These are phyloP conservation scores for Voacanga thouarsii DNA, from an alignment of 257 asterid genomes.

Conservation along the genomic window DNA sequence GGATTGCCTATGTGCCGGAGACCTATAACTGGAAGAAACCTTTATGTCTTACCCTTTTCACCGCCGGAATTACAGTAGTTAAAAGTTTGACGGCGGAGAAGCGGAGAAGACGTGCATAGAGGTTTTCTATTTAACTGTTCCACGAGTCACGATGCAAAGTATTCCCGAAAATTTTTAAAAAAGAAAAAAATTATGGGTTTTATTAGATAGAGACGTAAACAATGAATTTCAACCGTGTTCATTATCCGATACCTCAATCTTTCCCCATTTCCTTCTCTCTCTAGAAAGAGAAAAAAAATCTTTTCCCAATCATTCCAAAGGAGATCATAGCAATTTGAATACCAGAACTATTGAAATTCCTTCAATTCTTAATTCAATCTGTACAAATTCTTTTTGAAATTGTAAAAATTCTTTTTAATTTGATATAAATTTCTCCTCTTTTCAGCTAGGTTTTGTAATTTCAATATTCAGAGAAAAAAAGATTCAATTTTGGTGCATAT, in stretches of 20 bases:
- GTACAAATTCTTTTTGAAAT: slow-evolving; percentile 32
- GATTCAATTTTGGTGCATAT: background rate
- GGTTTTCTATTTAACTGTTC: background rate
- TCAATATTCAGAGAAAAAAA: background rate
- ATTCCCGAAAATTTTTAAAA: no score
- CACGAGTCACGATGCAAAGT: no score
- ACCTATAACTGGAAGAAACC: no score
- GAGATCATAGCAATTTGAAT: slow-evolving; percentile 30
- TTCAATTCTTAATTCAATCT: slow-evolving; percentile 35
- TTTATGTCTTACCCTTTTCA: no score
- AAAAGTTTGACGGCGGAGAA: no score
- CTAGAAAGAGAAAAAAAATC: slow-evolving; percentile 1
- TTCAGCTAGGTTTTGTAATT: background rate
- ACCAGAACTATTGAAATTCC: background rate
- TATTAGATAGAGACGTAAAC: slow-evolving; percentile 47
- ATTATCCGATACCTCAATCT: slow-evolving; percentile 39
- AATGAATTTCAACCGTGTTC: slow-evolving; percentile 37
- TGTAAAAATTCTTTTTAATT: slow-evolving; percentile 20
- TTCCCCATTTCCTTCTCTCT: slow-evolving; percentile 20
- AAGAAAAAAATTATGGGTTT: background rate
- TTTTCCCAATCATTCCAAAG: background rate
- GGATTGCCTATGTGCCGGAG: no score
- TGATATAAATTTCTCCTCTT: background rate
- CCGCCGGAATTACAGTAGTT: no score
- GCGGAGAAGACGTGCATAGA: slow-evolving; percentile 16